These are phyloP conservation scores for Botrytis galanthina DNA, from an alignment of 2,329 filamentous ascomycete species.

Conservation along the genomic window DNA sequence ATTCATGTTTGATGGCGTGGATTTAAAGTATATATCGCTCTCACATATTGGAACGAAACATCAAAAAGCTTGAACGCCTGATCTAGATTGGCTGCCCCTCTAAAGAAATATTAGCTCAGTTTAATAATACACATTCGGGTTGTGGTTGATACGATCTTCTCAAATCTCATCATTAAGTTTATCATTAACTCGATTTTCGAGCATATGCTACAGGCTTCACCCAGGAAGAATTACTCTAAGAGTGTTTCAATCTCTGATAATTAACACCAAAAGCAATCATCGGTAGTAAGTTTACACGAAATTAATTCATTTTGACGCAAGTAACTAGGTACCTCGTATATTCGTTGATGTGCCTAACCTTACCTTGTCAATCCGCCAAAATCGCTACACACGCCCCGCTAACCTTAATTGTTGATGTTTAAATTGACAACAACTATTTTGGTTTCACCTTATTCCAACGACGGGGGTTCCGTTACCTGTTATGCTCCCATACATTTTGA, in stretches of 20 bases:
- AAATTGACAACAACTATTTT: not conserved
- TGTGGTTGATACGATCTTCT: not conserved
- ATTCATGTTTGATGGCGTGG: rapidly evolving
- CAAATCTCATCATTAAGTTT: not conserved
- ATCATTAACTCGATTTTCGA: not conserved
- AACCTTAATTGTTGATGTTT: not conserved
- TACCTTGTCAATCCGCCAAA: not conserved
- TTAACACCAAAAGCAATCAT: not conserved
- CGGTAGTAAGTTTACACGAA: not conserved
- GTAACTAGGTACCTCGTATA: not conserved
- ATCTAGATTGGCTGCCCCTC: no score
- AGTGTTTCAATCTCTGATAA: not conserved
- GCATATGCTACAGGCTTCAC: not conserved
- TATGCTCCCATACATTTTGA: not conserved
- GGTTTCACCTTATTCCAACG: slow-evolving; percentile 1
- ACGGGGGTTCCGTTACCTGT: not conserved
- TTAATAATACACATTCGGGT: not conserved
- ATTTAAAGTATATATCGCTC: rapidly evolving
- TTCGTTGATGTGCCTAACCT: not conserved
- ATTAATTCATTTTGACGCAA: not conserved
- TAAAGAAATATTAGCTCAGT: not conserved
- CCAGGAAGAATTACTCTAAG: not conserved
- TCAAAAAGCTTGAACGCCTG: not conserved
- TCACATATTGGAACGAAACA: rapidly evolving
- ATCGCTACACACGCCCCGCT: not conserved